phyloP scores from a whole-genome alignment of 139 green algal genomes.

The Pedinophyceae sp. region DNA sequence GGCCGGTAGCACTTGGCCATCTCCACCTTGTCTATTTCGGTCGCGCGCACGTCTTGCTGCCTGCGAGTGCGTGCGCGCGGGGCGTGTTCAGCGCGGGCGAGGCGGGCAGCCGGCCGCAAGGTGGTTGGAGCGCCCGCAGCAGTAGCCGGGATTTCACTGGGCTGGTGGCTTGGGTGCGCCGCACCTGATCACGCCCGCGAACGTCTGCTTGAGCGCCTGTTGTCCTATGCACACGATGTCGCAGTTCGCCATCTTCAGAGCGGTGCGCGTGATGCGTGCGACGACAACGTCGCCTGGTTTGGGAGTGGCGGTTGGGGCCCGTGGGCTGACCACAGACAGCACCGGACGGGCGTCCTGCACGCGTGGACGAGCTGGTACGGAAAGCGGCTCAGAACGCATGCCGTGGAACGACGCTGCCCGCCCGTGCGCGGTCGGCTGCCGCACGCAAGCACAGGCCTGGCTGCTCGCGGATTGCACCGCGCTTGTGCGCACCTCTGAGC shows the following conservation, averaged over 20 bases:
- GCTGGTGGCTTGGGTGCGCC: constrained; percentile 1
- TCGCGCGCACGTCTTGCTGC: constrained; percentile 56
- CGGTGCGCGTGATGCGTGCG: neutral
- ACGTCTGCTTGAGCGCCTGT: constrained; percentile 32
- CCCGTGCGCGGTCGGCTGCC: neutral
- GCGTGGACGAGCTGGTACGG: no score
- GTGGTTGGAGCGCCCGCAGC: neutral
- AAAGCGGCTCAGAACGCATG: no score
- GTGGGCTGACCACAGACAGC: neutral
- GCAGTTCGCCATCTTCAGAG: neutral
- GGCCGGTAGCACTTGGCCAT: constrained; percentile 71
- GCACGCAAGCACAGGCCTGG: neutral
- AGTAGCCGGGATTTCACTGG: constrained; percentile 2
- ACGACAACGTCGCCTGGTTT: neutral
- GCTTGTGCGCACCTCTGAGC: neutral
- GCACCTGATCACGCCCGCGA: constrained; percentile 48
- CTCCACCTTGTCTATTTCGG: constrained; percentile 75
- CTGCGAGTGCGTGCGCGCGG: constrained; percentile 8
- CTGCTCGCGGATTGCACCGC: neutral
- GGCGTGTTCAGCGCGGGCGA: neutral
- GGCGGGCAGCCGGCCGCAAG: neutral
- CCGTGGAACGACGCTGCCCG: neutral
- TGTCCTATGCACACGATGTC: constrained; percentile 52
- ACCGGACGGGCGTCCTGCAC: neutral
- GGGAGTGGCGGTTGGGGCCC: neutral